Base-by-base conservation (phyloP, 1,139 yeast species). In the Yamadazyma trypodendri region DNA sequence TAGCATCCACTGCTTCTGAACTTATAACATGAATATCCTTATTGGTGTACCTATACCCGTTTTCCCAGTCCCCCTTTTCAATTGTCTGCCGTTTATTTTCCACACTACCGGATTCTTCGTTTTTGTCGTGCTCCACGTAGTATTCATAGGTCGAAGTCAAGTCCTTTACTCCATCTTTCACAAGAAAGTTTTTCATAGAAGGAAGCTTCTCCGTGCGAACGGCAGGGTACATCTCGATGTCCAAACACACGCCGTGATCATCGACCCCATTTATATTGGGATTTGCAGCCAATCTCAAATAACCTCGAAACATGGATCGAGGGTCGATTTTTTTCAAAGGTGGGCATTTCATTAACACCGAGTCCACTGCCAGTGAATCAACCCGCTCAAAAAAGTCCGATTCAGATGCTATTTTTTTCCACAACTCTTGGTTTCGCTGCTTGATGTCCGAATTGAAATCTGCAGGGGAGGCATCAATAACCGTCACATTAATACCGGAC, bases 21-120 rank as follows among this genome's bases (percentile, higher is more conserved):
- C 77, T 56, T 7, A 61, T 38, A 1, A 61, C 55, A n/a, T 65
- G 52, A 24, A 69, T 51, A 45, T 70, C 75, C 35, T 56, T 51
- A n/a, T 78, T 65, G 6, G 95, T 92, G 51, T 81, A 87, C 45
- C 77, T 72, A 56, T 78, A 87, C 0, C 87, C 95, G 22, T 66
- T 68, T 5, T 53, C 54, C 38, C 60, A 52, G n/a, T 60, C 60
- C 7, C 48, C 44, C 28, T 46, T 46, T n/a, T 33, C 34, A 3
- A 27, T 32, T 25, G 49, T 50, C 34, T 58, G 62, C 24, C 54
- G 54, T n/a, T n/a, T n/a, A n/a, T n/a, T n/a, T n/a, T n/a, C n/a
- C n/a, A n/a, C n/a, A n/a, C n/a, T n/a, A n/a, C n/a, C n/a, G n/a
- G n/a, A n/a, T n/a, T n/a, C n/a, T n/a, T n/a, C n/a, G n/a, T n/a